Percentiles rank a stretch among this genome's conserved stretches.
These are phyloP conservation scores for Russula abietina DNA, from an alignment of 768 basidiomycete species.

Conservation along the genomic window DNA sequence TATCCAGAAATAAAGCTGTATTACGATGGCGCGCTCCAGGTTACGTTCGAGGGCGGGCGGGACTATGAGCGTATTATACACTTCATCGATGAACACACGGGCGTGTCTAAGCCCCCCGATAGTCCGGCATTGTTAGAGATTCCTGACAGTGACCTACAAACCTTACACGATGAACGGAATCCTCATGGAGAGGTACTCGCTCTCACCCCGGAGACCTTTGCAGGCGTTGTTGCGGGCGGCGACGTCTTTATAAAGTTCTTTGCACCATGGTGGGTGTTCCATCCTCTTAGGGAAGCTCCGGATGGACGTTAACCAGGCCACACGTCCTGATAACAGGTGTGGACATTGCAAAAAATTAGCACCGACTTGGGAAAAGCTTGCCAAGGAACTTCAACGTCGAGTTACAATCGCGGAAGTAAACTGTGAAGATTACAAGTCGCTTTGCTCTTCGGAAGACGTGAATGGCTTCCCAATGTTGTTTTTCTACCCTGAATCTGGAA, in stretches of 20 bases:
- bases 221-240: slow-evolving; percentile 39
- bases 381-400: slow-evolving; percentile 57
- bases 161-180: slow-evolving; percentile 32
- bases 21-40: slow-evolving; percentile 54
- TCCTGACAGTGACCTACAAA: slow-evolving; percentile 31
- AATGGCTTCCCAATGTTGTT: slow-evolving; percentile 79
- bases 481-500: slow-evolving; percentile 49
- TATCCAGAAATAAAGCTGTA: slow-evolving; percentile 79
- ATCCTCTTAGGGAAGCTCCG: background rate
- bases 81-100: slow-evolving; percentile 47
- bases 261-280: slow-evolving; percentile 67
- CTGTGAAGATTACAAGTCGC: slow-evolving; percentile 65
- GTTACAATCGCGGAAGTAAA: slow-evolving; percentile 82
- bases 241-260: slow-evolving; percentile 74
- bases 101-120: slow-evolving; percentile 25
- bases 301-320: background rate
- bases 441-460: slow-evolving; percentile 65
- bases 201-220: slow-evolving; percentile 45
- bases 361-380: slow-evolving; percentile 74
- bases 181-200: slow-evolving; percentile 37
- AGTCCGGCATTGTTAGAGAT: slow-evolving; percentile 29
- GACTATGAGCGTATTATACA: slow-evolving; percentile 47
- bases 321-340: slow-evolving; percentile 49
- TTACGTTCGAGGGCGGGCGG: slow-evolving; percentile 50
- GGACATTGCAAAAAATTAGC: slow-evolving; percentile 95